A percentile compares a stretch with the other conserved stretches of the same genome.
Evolutionary conservation across 1,139 yeast species (phyloP).

Genomic region (Taphrina betulina): DNA sequence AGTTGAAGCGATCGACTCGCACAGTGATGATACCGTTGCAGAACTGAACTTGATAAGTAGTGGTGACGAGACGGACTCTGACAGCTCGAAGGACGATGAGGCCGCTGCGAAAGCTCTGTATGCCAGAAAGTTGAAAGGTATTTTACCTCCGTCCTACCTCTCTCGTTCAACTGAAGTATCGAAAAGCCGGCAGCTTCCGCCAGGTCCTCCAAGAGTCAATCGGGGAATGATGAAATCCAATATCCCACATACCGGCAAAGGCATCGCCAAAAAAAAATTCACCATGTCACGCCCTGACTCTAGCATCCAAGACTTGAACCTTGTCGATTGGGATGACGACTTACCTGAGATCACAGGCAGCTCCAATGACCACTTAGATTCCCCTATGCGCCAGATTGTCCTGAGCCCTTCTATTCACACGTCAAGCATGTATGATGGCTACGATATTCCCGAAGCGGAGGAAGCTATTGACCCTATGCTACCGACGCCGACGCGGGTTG

Average conservation of each 20-base stretch:
- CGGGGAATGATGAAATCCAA: no score
- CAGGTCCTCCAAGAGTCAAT: no score
- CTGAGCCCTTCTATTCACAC: background rate
- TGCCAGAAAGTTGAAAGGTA: slow-evolving; percentile 7
- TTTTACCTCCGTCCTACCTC: slow-evolving; percentile 13
- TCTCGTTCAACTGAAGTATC: background rate
- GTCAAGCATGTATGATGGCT: background rate
- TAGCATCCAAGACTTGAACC: no score
- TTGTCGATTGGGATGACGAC: background rate
- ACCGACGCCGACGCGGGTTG: no score
- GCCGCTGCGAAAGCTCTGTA: slow-evolving; percentile 1
- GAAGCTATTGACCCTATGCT: background rate
- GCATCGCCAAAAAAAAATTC: background rate
- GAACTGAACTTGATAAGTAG: background rate
- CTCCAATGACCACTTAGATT: no score
- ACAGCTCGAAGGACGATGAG: background rate
- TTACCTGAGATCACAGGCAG: background rate
- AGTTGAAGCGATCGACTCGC: background rate
- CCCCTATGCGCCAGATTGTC: no score
- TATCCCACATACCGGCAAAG: no score
- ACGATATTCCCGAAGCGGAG: background rate
- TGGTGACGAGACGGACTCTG: background rate
- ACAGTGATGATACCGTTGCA: background rate
- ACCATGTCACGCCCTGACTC: background rate
- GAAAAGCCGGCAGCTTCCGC: no score